Conservation (phyloP, 768 basidiomycete genomes). For the Mycena latifolia region DNA sequence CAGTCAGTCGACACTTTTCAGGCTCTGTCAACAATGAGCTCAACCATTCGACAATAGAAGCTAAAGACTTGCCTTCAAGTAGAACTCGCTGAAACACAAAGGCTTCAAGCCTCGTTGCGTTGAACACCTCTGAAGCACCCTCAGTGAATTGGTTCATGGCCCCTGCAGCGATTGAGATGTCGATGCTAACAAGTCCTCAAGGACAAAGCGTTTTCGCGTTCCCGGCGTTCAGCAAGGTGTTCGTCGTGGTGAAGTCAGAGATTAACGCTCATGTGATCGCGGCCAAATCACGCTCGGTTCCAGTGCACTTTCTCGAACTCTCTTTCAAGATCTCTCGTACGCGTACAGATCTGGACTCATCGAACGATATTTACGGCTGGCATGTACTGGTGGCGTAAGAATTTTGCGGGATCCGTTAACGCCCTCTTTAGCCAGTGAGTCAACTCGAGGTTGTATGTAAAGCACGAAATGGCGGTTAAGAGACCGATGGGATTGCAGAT, state of each 20-base stretch:
- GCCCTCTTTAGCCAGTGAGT: too few relatives aligned
- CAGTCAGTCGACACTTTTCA: slow-evolving; percentile 53
- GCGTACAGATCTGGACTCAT: background rate
- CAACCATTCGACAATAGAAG: background rate
- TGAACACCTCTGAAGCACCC: background rate
- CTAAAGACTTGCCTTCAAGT: slow-evolving; percentile 27
- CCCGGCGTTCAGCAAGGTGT: background rate
- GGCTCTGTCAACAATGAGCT: slow-evolving; percentile 30
- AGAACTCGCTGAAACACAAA: slow-evolving; percentile 35
- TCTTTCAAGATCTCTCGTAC: background rate
- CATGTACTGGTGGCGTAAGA: too few relatives aligned
- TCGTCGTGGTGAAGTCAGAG: background rate
- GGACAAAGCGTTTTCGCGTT: too few relatives aligned
- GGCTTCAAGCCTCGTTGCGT: slow-evolving; percentile 17
- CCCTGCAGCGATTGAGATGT: too few relatives aligned
- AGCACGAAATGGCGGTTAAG: too few relatives aligned
- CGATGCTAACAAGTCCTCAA: too few relatives aligned
- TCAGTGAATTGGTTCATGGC: background rate
- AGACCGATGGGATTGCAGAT: too few relatives aligned
- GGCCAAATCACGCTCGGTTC: background rate
- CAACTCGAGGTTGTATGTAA: too few relatives aligned
- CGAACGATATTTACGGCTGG: background rate
- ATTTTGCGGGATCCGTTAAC: too few relatives aligned
- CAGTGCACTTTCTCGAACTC: too few relatives aligned
- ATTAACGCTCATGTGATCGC: slow-evolving; percentile 34